A percentile compares a stretch with the other conserved stretches of the same genome.
Conservation (phyloP, 352 stramenopile genomes). For the Phytophthora kernoviae region DNA sequence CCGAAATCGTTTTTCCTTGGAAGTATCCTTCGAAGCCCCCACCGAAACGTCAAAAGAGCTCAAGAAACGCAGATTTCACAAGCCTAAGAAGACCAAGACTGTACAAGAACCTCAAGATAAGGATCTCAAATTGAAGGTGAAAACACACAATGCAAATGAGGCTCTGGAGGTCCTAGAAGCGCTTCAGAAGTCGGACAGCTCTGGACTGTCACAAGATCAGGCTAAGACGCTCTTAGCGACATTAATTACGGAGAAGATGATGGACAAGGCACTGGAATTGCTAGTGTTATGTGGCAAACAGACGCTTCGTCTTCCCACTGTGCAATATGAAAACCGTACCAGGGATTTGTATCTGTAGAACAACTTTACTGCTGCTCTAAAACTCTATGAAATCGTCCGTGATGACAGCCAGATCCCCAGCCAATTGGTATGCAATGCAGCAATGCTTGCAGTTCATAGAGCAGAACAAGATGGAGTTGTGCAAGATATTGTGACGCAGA, state of each 20-base stretch:
- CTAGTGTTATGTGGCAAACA: slow-evolving; percentile 53
- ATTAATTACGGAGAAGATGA: slow-evolving; percentile 35
- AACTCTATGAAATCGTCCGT: slow-evolving; percentile 70
- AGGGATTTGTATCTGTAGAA: slow-evolving; percentile 59
- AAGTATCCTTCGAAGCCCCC: not conserved
- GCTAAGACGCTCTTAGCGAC: slow-evolving; percentile 52
- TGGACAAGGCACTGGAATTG: slow-evolving; percentile 49
- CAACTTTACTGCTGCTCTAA: slow-evolving; percentile 56
- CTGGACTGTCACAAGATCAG: slow-evolving; percentile 43
- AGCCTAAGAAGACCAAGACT: not conserved
- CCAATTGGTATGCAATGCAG: slow-evolving; percentile 66
- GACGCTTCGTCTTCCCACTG: slow-evolving; percentile 50
- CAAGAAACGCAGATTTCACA: not conserved
- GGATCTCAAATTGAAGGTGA: not conserved
- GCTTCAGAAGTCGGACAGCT: slow-evolving; percentile 32
- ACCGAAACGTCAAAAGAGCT: not conserved
- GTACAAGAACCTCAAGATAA: not conserved
- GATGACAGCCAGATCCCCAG: slow-evolving; percentile 60
- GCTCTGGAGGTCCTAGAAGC: slow-evolving; percentile 47
- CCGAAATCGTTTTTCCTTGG: not conserved
- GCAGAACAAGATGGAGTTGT: slow-evolving; percentile 5
- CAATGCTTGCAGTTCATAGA: slow-evolving; percentile 14
- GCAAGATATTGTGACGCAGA: slow-evolving; percentile 8
- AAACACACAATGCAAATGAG: slow-evolving; percentile 4
- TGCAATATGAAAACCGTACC: slow-evolving; percentile 63